Base-by-base conservation (phyloP, 2,329 filamentous ascomycete genomes). In the Fusarium bulbicola region DNA sequence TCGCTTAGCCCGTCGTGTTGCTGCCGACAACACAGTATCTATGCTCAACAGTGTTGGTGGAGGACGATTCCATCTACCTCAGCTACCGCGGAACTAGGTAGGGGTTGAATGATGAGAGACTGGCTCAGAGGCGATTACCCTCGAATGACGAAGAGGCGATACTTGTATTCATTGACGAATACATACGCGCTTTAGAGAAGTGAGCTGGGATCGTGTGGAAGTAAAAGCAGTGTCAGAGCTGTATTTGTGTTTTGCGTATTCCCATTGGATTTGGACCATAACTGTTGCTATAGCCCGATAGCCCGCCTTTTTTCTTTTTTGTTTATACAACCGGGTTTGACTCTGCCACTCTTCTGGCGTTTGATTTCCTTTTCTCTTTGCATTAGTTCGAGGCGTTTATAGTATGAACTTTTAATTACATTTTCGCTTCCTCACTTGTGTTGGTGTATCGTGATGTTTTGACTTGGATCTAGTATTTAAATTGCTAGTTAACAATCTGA, bases 381-480 rank as follows among this genome's bases (percentile, higher is more conserved):
- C 76, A 77, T 77, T 58, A 73, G 64, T 75, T 74, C 66, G 75
- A 73, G 76, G 76, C 76, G 76, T 78, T 77, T 45, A 57, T 75
- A 76, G 68, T 78, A 78, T 75, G 76, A 78, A 52, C 69, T 78
- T 77, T 77, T 74, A 78, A 78, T 78, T 63, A 77, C 65, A 74
- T 68, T 74, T 74, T 68, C 63, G 49, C 61, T 70, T 77, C 59
- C 45, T 60, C 18, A 30, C 32, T 13, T 50, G 10, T 37, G 30
- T 26, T 50, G 21, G 9, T 26, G 18, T 10, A 15, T 15, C n/a
- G 15, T 65, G 32, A 30, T 26, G 15, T n/a, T 26, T 9, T 28
- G 40, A n/a, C 46, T 59, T 18, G 34, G 56, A 37, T n/a, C 32
- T 15, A 32, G n/a, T 45, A 32, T 30, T n/a, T 30, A 37, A 49